Evolutionary conservation across 2,329 filamentous ascomycete genomes (phyloP).

Genomic region (Talaromyces sp.): DNA sequence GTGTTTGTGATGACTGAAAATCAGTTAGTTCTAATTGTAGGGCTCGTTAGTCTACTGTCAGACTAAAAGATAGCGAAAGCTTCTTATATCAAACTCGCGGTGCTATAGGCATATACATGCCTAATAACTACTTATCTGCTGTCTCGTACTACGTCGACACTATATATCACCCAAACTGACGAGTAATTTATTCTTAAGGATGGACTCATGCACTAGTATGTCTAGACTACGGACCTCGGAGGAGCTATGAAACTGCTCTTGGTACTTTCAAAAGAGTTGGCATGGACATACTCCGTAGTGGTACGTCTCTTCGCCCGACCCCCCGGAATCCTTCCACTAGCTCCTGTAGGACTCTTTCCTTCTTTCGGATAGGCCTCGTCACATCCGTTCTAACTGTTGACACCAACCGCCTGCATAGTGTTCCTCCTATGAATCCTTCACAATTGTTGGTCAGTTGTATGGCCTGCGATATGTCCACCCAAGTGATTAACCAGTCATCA

Average conservation of each 20-base stretch:
- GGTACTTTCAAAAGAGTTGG: background rate
- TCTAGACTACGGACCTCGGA: background rate
- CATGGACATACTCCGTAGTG: too few relatives aligned
- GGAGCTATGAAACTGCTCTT: background rate
- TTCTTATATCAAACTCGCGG: background rate
- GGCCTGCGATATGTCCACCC: background rate
- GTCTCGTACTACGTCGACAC: background rate
- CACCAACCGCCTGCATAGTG: background rate
- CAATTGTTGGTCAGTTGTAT: background rate
- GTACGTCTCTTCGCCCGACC: background rate
- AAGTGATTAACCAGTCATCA: background rate
- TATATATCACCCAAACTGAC: background rate
- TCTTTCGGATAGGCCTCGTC: conserved; percentile 2
- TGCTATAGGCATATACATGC: background rate
- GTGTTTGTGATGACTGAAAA: background rate
- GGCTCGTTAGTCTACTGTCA: background rate
- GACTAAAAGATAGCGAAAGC: background rate
- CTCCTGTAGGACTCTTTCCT: background rate
- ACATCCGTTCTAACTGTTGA: background rate
- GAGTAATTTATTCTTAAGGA: background rate
- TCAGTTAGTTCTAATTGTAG: background rate
- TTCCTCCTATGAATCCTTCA: background rate
- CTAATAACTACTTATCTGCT: background rate
- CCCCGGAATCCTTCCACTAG: conserved; percentile 4
- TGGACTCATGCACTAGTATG: background rate